These are phyloP conservation scores for Leccinum imitatum DNA, from an alignment of 768 basidiomycete genomes.

Conservation along the genomic window DNA sequence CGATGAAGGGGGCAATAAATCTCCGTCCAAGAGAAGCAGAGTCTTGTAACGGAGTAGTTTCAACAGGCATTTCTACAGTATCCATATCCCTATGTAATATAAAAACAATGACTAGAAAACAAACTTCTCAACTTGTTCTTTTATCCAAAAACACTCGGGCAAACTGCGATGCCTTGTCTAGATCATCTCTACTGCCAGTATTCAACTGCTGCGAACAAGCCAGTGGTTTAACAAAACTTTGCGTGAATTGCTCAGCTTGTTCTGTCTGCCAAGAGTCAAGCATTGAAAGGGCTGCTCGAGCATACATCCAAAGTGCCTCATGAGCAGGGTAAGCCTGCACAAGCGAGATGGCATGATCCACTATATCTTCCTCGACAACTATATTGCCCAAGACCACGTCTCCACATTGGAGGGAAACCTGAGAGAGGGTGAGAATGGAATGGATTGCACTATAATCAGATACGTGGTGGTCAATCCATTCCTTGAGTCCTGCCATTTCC, in stretches of 20 bases:
- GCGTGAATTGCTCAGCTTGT: constrained; percentile 10
- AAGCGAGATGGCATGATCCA: constrained; percentile 48
- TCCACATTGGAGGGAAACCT: constrained; percentile 7
- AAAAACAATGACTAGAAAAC: not conserved
- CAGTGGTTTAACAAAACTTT: constrained; percentile 20
- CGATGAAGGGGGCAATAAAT: constrained; percentile 29
- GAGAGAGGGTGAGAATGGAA: constrained; percentile 45
- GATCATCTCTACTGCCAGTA: not conserved
- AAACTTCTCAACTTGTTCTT: not conserved
- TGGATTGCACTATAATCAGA: constrained; percentile 69
- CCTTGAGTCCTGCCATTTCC: constrained; percentile 38
- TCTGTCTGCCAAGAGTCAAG: not conserved
- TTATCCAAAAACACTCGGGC: constrained; percentile 15
- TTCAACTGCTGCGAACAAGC: not conserved
- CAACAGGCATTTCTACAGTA: not conserved
- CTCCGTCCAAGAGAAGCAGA: constrained; percentile 37
- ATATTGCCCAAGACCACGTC: constrained; percentile 5
- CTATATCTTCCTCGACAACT: constrained; percentile 6
- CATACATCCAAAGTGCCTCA: constrained; percentile 65
- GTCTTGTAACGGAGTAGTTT: constrained; percentile 22
- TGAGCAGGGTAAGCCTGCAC: constrained; percentile 52
- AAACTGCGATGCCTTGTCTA: constrained; percentile 3
- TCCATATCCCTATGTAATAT: not conserved
- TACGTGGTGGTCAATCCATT: constrained; percentile 63
- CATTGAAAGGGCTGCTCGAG: constrained; percentile 5